Evolutionary conservation across 257 asterid genomes (phyloP), one percentile per base, ranked within the genome.

Genomic region (Agastache rugosa): DNA sequence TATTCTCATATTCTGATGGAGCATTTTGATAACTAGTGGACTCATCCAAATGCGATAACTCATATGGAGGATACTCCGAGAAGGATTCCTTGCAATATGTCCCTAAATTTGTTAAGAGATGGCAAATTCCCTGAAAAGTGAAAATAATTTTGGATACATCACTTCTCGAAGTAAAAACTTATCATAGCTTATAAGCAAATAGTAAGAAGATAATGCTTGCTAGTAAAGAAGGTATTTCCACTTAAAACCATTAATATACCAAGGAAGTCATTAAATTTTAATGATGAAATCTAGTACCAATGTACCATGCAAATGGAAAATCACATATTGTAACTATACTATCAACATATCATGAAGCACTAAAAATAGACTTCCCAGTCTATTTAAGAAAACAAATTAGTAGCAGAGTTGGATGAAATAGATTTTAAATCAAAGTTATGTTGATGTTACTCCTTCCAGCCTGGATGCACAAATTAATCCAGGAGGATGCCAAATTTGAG

Each of bases 51-150:
- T 80, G 89, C 15, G 93, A 85, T 69, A 86, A 80, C 76, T 87
- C 92, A 29, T 82, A 84, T 5, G 86, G 87, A 72, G 88, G 87
- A 81, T 85, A 79, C 56, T 82, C 83, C 47, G 93, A 85, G 79
- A 84, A 72, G 59, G 90, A 84, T 34, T 90, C 95, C 84, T 89
- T 92, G 79, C 85, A 79, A 80, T 94, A 94, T 61, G 82, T 76
- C 83, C 80, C 90, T 55, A 92, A 67, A 89, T 82, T 92, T 74
- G 96, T 85, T 72, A 89, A 80, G 63, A 94, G 96, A 78, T 90
- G 98, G 83, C 96, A 92, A 53, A 90, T 83, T 41, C 90, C 97
- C 98, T 93, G 90, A 83, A 82, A 71, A 51, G 31, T 62, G 51
- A 83, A 75, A 20, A 64, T 48, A 68, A 31, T 71, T 55, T 67